Base-by-base conservation (phyloP, 805 yeast genomes). In the Lachancea sp. region DNA sequence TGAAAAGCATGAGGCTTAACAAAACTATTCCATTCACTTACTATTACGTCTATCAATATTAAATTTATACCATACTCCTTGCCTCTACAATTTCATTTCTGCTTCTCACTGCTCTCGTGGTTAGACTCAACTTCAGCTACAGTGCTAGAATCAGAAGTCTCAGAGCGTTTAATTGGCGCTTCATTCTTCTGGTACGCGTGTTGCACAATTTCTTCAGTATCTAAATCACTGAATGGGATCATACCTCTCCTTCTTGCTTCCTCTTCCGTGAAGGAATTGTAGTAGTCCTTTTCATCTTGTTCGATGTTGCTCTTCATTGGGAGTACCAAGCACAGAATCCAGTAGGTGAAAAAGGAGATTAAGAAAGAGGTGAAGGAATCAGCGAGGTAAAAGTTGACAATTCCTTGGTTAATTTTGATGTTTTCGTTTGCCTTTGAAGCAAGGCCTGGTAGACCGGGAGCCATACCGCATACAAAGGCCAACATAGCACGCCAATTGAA, bases 371-470 rank as follows among this genome's bases (percentile, higher is more conserved):
- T 66, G 33, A 68, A 47, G 29, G 61, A 54, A 36, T 63, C 64
- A n/a, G 69, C 71, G 32, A 59, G 48, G 50, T 59, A 68, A 41
- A 58, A 65, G 40, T 64, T 60, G 4, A 49, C 45, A 21, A 60
- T 52, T 3, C 72, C 73, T 7, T 42, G 38, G 34, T 26, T 24
- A 34, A 51, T 36, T 38, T 48, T 36, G 30, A 41, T 38, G 6
- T 21, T 39, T 2, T 54, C 37, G 38, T 41, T 59, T 29, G 48
- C 51, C 41, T 34, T 54, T 57, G 37, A 56, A 46, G 50, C 58
- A 45, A 46, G 51, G 6, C 75, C 75, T 3, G 75, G 75, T 8
- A 71, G 34, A 8, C 69, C 70, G 4, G 72, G 73, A 4, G 63
- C 64, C 42, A 61, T 51, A 21, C 67, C 64, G 4, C 56, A 36